Evolutionary conservation across 108 stramenopile genomes (phyloP).

Genomic region (Licmophora abbreviata): DNA sequence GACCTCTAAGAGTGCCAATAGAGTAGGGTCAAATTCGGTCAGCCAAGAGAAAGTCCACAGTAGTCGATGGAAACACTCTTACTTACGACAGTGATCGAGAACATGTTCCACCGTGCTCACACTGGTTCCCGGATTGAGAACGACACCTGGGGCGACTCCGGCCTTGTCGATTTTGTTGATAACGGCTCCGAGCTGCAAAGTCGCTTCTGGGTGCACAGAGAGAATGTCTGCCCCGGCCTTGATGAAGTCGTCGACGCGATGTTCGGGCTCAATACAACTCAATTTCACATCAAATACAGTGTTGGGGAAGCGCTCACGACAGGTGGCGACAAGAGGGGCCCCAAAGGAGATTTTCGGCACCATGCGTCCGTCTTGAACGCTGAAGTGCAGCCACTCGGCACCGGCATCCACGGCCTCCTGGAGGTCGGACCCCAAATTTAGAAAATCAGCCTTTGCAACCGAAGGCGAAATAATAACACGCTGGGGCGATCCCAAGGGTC

Average conservation of each 20-base stretch:
- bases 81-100: constrained; percentile 21
- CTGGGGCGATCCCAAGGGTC: constrained; percentile 3
- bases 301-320: constrained; percentile 29
- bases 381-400: constrained; percentile 40
- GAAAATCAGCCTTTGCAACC: constrained; percentile 14
- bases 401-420: constrained; percentile 23
- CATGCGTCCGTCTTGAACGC: constrained; percentile 23
- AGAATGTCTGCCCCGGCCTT: constrained; percentile 49
- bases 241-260: constrained; percentile 56
- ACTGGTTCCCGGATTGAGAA: constrained; percentile 50
- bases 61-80: too few species aligned
- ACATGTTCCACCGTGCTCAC: constrained; percentile 26
- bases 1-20: too few species aligned
- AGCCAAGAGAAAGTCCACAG: too few species aligned
- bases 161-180: constrained; percentile 22
- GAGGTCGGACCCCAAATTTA: constrained; percentile 26
- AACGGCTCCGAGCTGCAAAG: constrained; percentile 20
- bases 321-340: constrained; percentile 20
- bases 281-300: constrained; percentile 55
- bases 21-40: too few species aligned
- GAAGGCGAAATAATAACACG: constrained; percentile 7
- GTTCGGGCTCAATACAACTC: constrained; percentile 50
- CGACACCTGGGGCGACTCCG: constrained; percentile 37
- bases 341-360: constrained; percentile 33
- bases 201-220: constrained; percentile 62